Base-by-base conservation (phyloP, 2,329 filamentous ascomycete species). In the Sclerotinia trifoliorum region DNA sequence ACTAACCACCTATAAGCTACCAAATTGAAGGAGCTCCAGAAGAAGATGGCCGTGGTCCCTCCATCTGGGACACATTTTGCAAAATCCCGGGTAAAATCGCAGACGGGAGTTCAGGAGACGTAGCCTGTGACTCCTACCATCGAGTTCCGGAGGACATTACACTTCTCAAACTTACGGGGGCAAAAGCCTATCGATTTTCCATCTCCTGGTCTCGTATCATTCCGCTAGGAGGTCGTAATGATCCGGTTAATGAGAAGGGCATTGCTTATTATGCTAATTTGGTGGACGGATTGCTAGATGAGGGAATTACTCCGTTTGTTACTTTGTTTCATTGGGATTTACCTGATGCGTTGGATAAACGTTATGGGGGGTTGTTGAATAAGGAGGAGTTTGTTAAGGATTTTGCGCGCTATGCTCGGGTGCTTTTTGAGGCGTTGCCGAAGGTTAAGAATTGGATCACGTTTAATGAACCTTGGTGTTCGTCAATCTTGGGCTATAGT, bases 31-130 rank as follows among this genome's bases (percentile, higher is more conserved):
- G 93, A 68, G 88, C 88, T 60, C 83, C 85, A 51, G 82, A 90
- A 60, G 86, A 89, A 76, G 92, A 94, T 77, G 93, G 92, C 72
- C 90, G 92, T 72, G 90, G 86, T 29, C 88, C 91, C 66, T 92
- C 90, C 70, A 95, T 96, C 79, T 96, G 93, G 93, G 93, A 96
- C 80, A 89, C 86, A n/a, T 96, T 96, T 81, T 94, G 90, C 80
- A 86, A 86, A 71, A 89, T 87, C 66, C 88, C 90, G 8, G 91
- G 91, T 75, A 96, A 95, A 80, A 93, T 95, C 75, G 91, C 92
- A 67, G 90, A 92, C 75, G 89, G 87, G 68, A 88, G 84, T 73
- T 90, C 88, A 55, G 93, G 93, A 65, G 88, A 87, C 64, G 85
- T 91, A 55, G 92, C 93, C 49, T 96, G 93, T 80, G 92, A 96